These are phyloP conservation scores for Akanthomyces muscarius DNA, from an alignment of 2,329 filamentous ascomycete species.

Conservation along the genomic window DNA sequence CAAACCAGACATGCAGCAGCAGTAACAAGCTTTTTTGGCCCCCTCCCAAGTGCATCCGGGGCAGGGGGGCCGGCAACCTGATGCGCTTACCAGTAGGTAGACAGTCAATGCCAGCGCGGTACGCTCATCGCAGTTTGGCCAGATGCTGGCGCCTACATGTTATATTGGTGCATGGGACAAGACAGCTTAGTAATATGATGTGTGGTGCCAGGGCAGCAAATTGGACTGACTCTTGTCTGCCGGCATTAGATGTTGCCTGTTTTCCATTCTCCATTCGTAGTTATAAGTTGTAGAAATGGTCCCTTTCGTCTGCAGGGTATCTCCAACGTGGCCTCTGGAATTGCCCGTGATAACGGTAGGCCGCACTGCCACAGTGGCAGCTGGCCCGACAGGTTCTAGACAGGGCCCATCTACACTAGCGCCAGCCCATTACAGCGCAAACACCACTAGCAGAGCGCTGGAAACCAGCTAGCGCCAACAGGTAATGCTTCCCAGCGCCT, in stretches of 20 bases:
- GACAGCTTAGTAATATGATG: too few species aligned
- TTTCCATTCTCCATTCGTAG: too few species aligned
- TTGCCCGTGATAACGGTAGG: too few species aligned
- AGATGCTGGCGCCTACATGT: not conserved
- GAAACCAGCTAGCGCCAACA: not conserved
- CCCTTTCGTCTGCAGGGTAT: too few species aligned
- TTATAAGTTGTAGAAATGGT: not conserved
- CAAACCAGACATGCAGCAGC: not conserved
- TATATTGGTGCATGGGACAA: not conserved
- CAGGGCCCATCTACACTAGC: not conserved
- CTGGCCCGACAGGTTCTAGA: not conserved
- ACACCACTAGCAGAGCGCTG: not conserved
- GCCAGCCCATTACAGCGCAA: not conserved
- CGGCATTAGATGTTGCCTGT: too few species aligned
- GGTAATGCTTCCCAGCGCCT: not conserved
- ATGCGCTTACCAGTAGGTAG: not conserved
- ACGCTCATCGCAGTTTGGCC: not conserved
- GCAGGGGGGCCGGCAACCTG: not conserved
- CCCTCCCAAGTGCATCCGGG: not conserved
- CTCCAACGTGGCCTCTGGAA: not conserved
- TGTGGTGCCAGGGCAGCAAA: not conserved
- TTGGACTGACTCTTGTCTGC: too few species aligned
- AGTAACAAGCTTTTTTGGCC: constrained; percentile 13
- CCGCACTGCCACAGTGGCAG: not conserved
- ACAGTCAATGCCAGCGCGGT: not conserved